Evolutionary conservation across 164 flowering plant species (phyloP), one percentile per base, ranked within the genome.

Genomic region (Nymphaea thermarum): DNA sequence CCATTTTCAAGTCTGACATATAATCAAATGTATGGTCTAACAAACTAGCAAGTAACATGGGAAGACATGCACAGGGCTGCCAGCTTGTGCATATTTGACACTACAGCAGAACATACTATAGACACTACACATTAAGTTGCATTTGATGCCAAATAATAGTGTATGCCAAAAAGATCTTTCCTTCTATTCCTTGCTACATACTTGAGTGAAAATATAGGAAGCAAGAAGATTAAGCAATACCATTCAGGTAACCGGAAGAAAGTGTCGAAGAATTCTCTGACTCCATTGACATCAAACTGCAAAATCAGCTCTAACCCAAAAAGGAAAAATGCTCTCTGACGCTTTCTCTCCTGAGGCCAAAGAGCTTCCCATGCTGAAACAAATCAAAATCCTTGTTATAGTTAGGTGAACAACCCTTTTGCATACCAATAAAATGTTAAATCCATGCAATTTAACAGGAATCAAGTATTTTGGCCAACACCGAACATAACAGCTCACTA

Each of bases 271-370:
- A 94, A 94, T 43, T 85, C 77, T 44, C 97, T 80, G 68, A 83
- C 86, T 72, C 96, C 99, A 66, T 87, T 93, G 74, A 86, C 85
- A 73, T 94, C 99, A 72, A 91, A 81, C 69, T 88, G 87, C 78
- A 90, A 44, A 77, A 94, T 87, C 55, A 94, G 87, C 18, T 96
- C 96, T n/a, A 94, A 76, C 63, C 99, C 99, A 77, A 94, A 94
- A 65, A 94, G 96, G 70, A 90, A 94, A 78, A 91, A 94, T 70
- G 97, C 81, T 74, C 97, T 87, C 71, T 94, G 99, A 12, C 99
- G 87, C 72, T 94, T 91, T 80, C 96, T 78, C 77, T 94, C 99
- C 80, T 75, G 87, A 44, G 99, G 97, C 99, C 99, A 94, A 67
- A 94, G 96, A 62, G 97, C 78, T 70, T 83, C 83, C 96, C 99